Evolutionary conservation across 1,139 yeast species (phyloP), one percentile per base, ranked within the genome.

Genomic region (Candida sanyaensis): DNA sequence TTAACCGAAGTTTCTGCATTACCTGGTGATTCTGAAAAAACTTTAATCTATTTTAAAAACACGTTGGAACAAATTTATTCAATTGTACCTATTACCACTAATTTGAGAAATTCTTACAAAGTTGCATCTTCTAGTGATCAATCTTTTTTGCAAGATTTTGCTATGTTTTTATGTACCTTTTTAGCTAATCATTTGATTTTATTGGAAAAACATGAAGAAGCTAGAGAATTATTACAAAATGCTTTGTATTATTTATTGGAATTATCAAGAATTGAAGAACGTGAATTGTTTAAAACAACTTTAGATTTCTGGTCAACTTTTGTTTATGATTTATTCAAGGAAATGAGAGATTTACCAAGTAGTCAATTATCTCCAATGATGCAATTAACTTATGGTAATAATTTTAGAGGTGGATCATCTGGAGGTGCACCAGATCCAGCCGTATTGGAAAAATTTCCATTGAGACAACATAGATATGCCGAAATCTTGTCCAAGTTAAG

Each of bases 241-340:
- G 83, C 96, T 2, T 95, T 92, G 61, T 80, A 79, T 60, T 92
- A 92, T 66, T 76, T 93, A 58, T 82, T 93, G 58, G 89, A 88
- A 61, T 78, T 93, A 52, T 91, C 97, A 7, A 83, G 87, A 63
- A 89, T 93, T 58, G 97, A 93, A 56, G 99, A 93, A 71, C 82
- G 99, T 58, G 99, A 93, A 70, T 77, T 95, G 53, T 93, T 93
- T 74, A 93, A 93, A 66, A 93, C 96, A 41, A 89, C 96, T 62
- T 78, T 93, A 55, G 99, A 93, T 65, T 93, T 92, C 68, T 93
- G 99, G 99, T 77, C 86, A 43, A 81, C 83, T 52, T 80, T 93
- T 53, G 97, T 93, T 26, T 77, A 83, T 46, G 88, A 86, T 39
- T 78, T 93, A 53, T 92, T 86, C 64, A 83, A 83, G 51, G 99